These are phyloP conservation scores for Pythium phragmitis DNA, from an alignment of 352 stramenopile species.

Conservation along the genomic window DNA sequence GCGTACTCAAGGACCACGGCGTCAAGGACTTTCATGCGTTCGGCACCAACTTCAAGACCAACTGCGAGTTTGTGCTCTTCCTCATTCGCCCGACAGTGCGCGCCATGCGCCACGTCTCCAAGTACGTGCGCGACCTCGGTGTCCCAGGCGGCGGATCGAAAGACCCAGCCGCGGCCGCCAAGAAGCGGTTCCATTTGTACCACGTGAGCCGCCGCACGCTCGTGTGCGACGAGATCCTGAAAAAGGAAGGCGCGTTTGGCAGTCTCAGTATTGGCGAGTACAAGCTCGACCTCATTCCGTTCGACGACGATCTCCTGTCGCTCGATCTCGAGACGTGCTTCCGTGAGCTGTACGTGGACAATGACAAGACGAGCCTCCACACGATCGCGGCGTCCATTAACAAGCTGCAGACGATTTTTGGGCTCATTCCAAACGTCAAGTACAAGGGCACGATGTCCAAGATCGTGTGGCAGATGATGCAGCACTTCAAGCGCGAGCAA, in stretches of 20 bases:
- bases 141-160: conserved; percentile 23
- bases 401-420: conserved; percentile 93
- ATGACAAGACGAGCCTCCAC: conserved; percentile 87
- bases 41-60: conserved; percentile 74
- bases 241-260: conserved; percentile 88
- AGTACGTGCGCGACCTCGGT: conserved; percentile 70
- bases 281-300: conserved; percentile 93
- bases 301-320: conserved; percentile 94
- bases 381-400: conserved; percentile 87
- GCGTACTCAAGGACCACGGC: conserved; percentile 82
- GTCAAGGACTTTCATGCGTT: conserved; percentile 87
- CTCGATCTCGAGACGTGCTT: conserved; percentile 91
- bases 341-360: conserved; percentile 85
- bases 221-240: conserved; percentile 90
- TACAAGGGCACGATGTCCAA: conserved; percentile 91
- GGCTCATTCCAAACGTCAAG: conserved; percentile 93
- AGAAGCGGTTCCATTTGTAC: conserved; percentile 88
- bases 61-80: conserved; percentile 88
- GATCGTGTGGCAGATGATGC: conserved; percentile 91
- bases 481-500: conserved; percentile 92
- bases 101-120: conserved; percentile 78
- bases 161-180: conserved; percentile 25
- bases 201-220: conserved; percentile 90
- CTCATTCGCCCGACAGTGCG: conserved; percentile 79
- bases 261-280: conserved; percentile 88